phyloP scores from a whole-genome alignment of 352 stramenopile species.

The Pythium utonaiense region DNA sequence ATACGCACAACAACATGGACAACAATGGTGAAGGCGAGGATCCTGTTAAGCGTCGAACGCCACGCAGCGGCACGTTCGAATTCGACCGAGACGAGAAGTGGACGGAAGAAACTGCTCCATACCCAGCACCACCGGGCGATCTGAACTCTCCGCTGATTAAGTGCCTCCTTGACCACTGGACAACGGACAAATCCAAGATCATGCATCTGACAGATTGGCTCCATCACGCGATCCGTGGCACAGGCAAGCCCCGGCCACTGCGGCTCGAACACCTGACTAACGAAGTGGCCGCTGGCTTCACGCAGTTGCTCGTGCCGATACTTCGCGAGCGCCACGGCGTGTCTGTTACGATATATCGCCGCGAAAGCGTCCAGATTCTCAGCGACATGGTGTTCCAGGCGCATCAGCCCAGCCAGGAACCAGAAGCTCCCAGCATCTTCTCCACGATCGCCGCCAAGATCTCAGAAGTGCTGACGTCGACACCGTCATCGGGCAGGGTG shows the following conservation, averaged over 20 bases:
- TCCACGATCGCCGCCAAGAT: slow-evolving; percentile 14
- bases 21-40: slow-evolving; percentile 2
- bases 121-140: slow-evolving; percentile 33
- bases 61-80: no score
- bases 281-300: slow-evolving; percentile 35
- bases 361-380: slow-evolving; percentile 29
- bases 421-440: slow-evolving; percentile 14
- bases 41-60: not conserved
- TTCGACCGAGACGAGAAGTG: slow-evolving; percentile 24
- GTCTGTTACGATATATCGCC: slow-evolving; percentile 29
- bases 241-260: slow-evolving; percentile 19
- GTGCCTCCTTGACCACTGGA: slow-evolving; percentile 36
- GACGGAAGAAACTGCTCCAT: slow-evolving; percentile 28
- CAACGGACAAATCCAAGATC: slow-evolving; percentile 29
- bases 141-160: slow-evolving; percentile 37
- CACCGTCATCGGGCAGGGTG: not conserved
- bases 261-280: slow-evolving; percentile 32
- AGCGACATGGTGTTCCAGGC: slow-evolving; percentile 33
- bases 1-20: not conserved
- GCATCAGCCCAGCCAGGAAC: slow-evolving; percentile 13
- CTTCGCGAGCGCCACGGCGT: slow-evolving; percentile 32
- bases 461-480: not conserved
- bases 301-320: slow-evolving; percentile 34
- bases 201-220: slow-evolving; percentile 30
- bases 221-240: slow-evolving; percentile 28